Evolutionary conservation across 2,329 filamentous ascomycete genomes (phyloP).

Genomic region (Parafenestella ontariensis): DNA sequence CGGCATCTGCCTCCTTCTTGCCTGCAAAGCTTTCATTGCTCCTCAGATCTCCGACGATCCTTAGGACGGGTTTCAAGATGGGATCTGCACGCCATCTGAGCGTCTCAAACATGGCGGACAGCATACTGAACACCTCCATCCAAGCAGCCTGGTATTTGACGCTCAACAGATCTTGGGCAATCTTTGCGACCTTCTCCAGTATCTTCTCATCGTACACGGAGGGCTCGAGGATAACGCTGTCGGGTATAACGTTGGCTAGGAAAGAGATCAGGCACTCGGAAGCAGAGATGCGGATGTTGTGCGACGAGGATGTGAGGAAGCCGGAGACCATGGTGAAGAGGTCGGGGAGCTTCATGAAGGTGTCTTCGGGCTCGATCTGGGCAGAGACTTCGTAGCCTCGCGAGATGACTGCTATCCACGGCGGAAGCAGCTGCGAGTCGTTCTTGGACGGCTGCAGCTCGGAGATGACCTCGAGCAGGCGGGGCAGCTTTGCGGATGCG

Average conservation of each 20-base stretch:
- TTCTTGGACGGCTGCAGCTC: conserved; percentile 91
- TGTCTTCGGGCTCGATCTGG: conserved; percentile 86
- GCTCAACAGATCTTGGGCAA: conserved; percentile 76
- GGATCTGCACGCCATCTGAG: conserved; percentile 85
- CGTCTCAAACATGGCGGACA: conserved; percentile 85
- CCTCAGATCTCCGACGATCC: conserved; percentile 83
- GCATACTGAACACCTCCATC: conserved; percentile 91
- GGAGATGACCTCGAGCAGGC: conserved; percentile 87
- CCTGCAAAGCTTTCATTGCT: conserved; percentile 87
- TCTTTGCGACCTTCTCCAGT: conserved; percentile 79
- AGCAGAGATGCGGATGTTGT: conserved; percentile 92
- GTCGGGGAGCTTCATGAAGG: conserved; percentile 86
- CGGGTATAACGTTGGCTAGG: conserved; percentile 86
- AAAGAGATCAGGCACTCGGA: conserved; percentile 96
- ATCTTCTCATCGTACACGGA: conserved; percentile 93
- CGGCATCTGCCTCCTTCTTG: conserved; percentile 92
- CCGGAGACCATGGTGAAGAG: conserved; percentile 80
- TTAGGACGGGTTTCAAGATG: conserved; percentile 76
- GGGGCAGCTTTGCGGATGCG: conserved; percentile 86
- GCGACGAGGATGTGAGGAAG: conserved; percentile 85
- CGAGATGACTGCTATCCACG: conserved; percentile 95
- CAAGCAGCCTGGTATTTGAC: conserved; percentile 94
- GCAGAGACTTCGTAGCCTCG: conserved; percentile 93
- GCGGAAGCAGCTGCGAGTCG: conserved; percentile 91
- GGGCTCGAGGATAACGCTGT: conserved; percentile 82